Evolutionary conservation across 2,329 filamentous ascomycete species (phyloP).

Genomic region (Penicillium palitans): DNA sequence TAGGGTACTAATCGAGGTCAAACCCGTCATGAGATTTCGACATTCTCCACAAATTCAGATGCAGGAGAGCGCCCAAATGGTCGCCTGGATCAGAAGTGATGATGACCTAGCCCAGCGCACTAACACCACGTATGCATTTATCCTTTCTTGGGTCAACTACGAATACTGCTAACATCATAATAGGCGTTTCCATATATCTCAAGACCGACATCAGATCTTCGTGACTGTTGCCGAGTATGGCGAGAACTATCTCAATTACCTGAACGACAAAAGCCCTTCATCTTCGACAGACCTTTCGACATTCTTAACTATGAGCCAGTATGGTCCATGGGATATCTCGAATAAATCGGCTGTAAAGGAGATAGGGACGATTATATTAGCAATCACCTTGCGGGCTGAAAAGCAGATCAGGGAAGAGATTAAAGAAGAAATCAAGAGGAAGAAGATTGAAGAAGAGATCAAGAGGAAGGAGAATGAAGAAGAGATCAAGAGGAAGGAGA

Average conservation of each 20-base stretch:
- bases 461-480: no score
- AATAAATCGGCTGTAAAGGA: accelerated
- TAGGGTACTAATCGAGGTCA: neutral
- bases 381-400: neutral
- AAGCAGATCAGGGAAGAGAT: neutral
- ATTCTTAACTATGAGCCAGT: neutral
- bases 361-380: neutral
- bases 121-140: neutral
- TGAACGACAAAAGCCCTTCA: neutral
- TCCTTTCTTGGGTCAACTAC: neutral
- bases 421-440: neutral
- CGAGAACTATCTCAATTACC: neutral
- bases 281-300: accelerated
- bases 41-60: neutral
- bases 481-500: neutral
- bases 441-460: no score
- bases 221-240: neutral
- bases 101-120: neutral
- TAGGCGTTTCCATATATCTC: neutral
- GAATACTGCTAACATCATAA: neutral
- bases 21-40: neutral
- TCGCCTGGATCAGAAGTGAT: neutral
- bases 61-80: neutral
- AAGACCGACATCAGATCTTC: neutral
- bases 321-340: neutral